Base-by-base conservation (phyloP, 148 eudicot genomes). In the Fagopyrum homotropicum region DNA sequence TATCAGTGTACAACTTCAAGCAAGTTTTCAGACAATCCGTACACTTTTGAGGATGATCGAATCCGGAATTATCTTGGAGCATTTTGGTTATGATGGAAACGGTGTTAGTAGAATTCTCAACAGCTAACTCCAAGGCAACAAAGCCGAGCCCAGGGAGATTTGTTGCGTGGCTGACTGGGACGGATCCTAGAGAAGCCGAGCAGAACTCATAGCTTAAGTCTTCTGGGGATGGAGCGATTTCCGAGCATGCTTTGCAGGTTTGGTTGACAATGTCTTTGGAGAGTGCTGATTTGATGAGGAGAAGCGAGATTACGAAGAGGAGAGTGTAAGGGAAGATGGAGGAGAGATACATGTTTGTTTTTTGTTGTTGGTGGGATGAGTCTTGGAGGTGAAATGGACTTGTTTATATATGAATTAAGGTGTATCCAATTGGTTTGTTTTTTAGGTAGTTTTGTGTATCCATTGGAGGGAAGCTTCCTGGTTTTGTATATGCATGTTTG, bases 201-300 rank as follows among this genome's bases (percentile, higher is more conserved):
- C 71, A 66, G 71, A 66, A 66, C 9, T 66, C 46, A 5, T 35
- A 66, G 71, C 47, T 66, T 7, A 66, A 43, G 46, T 63, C 69
- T 30, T 29, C 12, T 1, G 71, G 71, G 71, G 47, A 66, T 0
- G 71, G 71, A 19, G 71, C 17, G 46, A 19, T 43, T 66, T 66
- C 71, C n/a, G 71, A 40, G 71, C 71, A 66, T 40, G 71, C 19
- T 66, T 66, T 66, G 71, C 71, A 66, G 46, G 71, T 66, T 43
- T 66, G 71, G 71, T 66, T 66, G n/a, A 66, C 15, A 2, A 66
- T 66, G 51, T 49, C 74, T 72, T 9, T 72, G 55, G 52, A 46
- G 52, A 72, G 19, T 47, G 74, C 11, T 72, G 29, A 35, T 45
- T 72, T 49, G 74, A 15, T 46, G 22, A 16, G n/a, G 55, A 45